phyloP scores from a whole-genome alignment of 352 stramenopile genomes.

The Phytophthora europaea region DNA sequence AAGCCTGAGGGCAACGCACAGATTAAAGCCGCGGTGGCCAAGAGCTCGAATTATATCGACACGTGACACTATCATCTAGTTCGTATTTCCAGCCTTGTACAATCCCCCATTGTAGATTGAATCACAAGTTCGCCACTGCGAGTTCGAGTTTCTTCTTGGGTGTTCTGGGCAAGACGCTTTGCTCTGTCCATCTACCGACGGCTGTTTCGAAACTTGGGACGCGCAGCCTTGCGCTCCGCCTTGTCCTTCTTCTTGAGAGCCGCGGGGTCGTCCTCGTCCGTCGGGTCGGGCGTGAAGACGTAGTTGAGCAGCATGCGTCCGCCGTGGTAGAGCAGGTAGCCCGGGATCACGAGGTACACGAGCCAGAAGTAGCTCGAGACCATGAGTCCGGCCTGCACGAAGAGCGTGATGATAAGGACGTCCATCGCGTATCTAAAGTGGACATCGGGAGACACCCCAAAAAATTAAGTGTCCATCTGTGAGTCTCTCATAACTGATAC shows the following conservation, averaged over 20 bases:
- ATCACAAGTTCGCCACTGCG: not conserved
- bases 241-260: constrained; percentile 84
- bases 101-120: constrained; percentile 21
- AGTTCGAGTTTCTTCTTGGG: not conserved
- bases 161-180: not conserved
- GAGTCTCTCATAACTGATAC: constrained; percentile 22
- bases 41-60: not conserved
- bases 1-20: not conserved
- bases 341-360: constrained; percentile 83
- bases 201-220: constrained; percentile 54
- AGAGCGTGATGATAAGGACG: constrained; percentile 84
- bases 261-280: constrained; percentile 65
- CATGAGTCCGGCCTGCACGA: constrained; percentile 79
- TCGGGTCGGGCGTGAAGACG: constrained; percentile 75
- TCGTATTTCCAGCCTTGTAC: not conserved
- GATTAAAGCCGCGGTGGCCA: not conserved
- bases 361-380: constrained; percentile 92
- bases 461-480: constrained; percentile 19
- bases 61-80: not conserved
- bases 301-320: constrained; percentile 84
- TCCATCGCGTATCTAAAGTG: constrained; percentile 84
- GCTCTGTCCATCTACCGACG: constrained; percentile 45
- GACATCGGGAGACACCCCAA: not conserved
- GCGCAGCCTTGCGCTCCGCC: constrained; percentile 67
- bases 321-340: constrained; percentile 84